Evolutionary conservation across 805 yeast genomes (phyloP).

Genomic region (Hemisphaericaspora nanyangensis): DNA sequence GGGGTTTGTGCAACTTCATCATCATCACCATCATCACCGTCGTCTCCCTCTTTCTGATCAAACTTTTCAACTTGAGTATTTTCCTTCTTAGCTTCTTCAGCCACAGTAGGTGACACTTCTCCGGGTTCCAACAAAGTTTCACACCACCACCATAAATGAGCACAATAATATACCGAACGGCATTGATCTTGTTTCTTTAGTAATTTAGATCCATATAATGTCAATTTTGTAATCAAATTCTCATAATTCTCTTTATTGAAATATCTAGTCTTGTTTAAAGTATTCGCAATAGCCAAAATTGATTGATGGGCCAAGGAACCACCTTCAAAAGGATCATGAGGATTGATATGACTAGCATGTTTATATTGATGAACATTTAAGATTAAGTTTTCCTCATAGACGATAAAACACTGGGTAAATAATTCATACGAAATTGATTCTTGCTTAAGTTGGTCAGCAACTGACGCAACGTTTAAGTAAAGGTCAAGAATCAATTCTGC

Average conservation of each 20-base stretch:
- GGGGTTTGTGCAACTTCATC: conserved; percentile 20
- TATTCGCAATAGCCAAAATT: conserved; percentile 44
- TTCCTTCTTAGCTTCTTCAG: conserved; percentile 40
- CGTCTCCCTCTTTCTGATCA: conserved; percentile 16
- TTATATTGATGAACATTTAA: conserved; percentile 11
- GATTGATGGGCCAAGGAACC: conserved; percentile 51
- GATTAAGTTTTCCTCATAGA: conserved; percentile 63
- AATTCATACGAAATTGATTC: conserved; percentile 82
- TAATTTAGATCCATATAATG: conserved; percentile 82
- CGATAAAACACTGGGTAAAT: conserved; percentile 80
- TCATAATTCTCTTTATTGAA: conserved; percentile 70
- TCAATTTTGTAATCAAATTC: conserved; percentile 75
- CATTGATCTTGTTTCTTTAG: conserved; percentile 94
- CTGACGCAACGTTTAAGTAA: conserved; percentile 61
- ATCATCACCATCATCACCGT: conserved; percentile 7
- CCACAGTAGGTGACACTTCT: conserved; percentile 25
- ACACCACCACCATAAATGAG: conserved; percentile 93
- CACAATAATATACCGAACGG: conserved; percentile 79
- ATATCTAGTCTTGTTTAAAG: conserved; percentile 39
- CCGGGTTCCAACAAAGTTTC: conserved; percentile 40
- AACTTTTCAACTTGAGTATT: conserved; percentile 22
- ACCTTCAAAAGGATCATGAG: conserved; percentile 39
- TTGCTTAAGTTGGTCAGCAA: conserved; percentile 73
- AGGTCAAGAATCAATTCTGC: conserved; percentile 43
- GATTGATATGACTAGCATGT: conserved; percentile 15